These are phyloP conservation scores for Thelonectria discophora DNA, from an alignment of 2,329 filamentous ascomycete species.

Conservation along the genomic window DNA sequence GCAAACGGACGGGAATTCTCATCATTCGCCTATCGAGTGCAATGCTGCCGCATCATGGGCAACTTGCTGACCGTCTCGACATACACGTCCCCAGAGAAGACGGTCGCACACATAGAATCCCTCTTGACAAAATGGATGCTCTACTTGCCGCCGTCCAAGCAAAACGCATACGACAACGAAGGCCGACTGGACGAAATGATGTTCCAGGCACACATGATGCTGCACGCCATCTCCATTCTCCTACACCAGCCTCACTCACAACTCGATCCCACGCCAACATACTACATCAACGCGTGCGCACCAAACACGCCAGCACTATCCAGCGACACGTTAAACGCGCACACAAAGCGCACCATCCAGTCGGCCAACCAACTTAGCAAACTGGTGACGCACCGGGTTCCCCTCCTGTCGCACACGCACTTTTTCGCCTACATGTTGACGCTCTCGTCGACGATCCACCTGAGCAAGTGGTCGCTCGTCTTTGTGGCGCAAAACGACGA, in stretches of 20 bases:
- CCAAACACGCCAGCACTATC: conserved; percentile 63
- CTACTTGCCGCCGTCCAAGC: conserved; percentile 77
- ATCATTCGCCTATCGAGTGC: conserved; percentile 84
- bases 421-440: conserved; percentile 86
- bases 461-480: conserved; percentile 78
- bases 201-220: conserved; percentile 88
- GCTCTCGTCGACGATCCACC: conserved; percentile 79
- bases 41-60: conserved; percentile 79
- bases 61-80: conserved; percentile 71
- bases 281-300: conserved; percentile 72
- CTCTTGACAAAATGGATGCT: conserved; percentile 77
- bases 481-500: conserved; percentile 69
- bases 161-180: conserved; percentile 73
- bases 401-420: conserved; percentile 77
- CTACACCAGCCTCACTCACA: conserved; percentile 83
- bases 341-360: conserved; percentile 81
- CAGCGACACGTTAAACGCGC: conserved; percentile 66
- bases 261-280: conserved; percentile 68
- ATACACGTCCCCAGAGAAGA: conserved; percentile 60
- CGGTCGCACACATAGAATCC: conserved; percentile 59
- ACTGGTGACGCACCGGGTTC: conserved; percentile 76
- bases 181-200: conserved; percentile 86
- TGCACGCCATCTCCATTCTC: conserved; percentile 71
- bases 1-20: conserved; percentile 77
- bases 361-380: conserved; percentile 80